These are phyloP conservation scores for Kuraishia ogatae DNA, from an alignment of 805 yeast genomes.

Conservation along the genomic window DNA sequence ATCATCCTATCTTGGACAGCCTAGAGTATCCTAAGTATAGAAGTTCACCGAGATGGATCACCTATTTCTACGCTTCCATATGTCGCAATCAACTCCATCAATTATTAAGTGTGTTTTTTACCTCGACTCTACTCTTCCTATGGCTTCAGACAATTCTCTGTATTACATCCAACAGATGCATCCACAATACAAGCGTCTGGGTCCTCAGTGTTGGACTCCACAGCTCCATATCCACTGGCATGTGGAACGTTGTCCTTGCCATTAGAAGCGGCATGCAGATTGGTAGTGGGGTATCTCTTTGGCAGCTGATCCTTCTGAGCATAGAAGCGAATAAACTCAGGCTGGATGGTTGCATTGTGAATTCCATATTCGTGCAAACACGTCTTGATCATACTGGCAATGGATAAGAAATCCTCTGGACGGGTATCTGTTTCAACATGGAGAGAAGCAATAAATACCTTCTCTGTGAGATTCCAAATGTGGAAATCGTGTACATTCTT, in stretches of 20 bases:
- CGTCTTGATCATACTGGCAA: conserved; percentile 68
- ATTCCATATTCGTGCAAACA: conserved; percentile 79
- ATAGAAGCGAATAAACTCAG: conserved; percentile 57
- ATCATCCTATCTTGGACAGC: neutral
- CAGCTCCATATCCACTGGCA: conserved; percentile 20
- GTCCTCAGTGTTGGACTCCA: conserved; percentile 6
- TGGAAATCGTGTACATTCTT: conserved; percentile 90
- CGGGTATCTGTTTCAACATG: conserved; percentile 68
- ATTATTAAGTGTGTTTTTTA: neutral
- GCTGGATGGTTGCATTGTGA: conserved; percentile 93
- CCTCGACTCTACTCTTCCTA: neutral
- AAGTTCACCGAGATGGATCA: too few relatives aligned
- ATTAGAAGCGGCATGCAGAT: neutral
- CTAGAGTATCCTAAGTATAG: neutral
- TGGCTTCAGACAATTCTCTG: conserved; percentile 29
- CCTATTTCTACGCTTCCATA: too few relatives aligned
- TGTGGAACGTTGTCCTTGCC: neutral
- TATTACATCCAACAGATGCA: conserved; percentile 42
- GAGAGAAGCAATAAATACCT: conserved; percentile 75
- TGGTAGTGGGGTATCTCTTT: conserved; percentile 16
- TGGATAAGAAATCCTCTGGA: conserved; percentile 58
- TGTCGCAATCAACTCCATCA: neutral
- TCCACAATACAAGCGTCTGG: conserved; percentile 35
- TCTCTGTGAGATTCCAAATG: conserved; percentile 92
- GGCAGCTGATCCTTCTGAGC: conserved; percentile 20